Conservation (phyloP, 1,139 yeast genomes). For the Candida sojae region DNA sequence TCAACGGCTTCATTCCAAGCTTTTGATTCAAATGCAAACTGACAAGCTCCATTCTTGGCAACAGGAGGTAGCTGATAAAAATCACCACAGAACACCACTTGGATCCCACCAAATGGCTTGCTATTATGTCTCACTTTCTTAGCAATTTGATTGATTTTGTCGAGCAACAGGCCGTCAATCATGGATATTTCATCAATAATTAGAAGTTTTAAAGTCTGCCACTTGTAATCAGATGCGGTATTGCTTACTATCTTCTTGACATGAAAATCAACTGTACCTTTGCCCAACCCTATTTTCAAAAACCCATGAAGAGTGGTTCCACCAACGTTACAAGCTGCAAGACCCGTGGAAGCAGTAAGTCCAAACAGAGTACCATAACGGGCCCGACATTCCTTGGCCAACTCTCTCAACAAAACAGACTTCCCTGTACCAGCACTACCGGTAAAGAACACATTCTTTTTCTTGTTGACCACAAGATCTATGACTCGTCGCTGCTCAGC, state of each 20-base stretch:
- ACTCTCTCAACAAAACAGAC: constrained; percentile 66
- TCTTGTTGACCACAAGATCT: constrained; percentile 60
- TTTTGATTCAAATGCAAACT: constrained; percentile 59
- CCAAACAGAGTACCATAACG: constrained; percentile 45
- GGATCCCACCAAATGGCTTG: constrained; percentile 80
- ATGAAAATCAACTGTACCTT: constrained; percentile 45
- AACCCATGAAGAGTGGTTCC: constrained; percentile 81
- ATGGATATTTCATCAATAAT: constrained; percentile 83
- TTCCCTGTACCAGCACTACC: constrained; percentile 90
- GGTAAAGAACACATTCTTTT: constrained; percentile 63
- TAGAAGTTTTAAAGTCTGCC: constrained; percentile 64
- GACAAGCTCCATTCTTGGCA: constrained; percentile 30
- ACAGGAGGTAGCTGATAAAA: constrained; percentile 89
- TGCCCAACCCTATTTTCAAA: constrained; percentile 78
- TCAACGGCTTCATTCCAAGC: constrained; percentile 52
- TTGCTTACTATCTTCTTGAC: constrained; percentile 49
- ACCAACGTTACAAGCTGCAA: constrained; percentile 87
- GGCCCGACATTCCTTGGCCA: constrained; percentile 41
- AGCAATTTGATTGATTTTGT: constrained; percentile 66
- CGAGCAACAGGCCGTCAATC: constrained; percentile 70
- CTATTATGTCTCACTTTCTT: constrained; percentile 44
- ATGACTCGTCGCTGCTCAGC: constrained; percentile 72
- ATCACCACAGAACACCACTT: constrained; percentile 77
- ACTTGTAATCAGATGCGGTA: constrained; percentile 45
- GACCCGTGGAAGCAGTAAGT: constrained; percentile 87